Conservation (phyloP, 2,329 filamentous ascomycete species). For the Penicillium sp. region DNA sequence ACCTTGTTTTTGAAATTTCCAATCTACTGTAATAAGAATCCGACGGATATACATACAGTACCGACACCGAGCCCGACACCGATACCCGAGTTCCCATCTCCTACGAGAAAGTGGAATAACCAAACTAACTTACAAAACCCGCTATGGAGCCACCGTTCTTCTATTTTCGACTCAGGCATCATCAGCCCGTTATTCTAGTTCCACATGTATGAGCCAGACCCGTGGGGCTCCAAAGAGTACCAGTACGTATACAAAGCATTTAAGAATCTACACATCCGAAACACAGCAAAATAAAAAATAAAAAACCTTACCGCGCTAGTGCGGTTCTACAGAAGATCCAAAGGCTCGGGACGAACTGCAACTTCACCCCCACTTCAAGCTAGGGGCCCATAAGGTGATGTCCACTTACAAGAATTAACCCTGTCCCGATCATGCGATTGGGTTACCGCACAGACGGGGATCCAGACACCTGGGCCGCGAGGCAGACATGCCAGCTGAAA, state of each 20-base stretch:
- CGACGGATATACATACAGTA: neutral
- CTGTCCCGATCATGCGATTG: conserved; percentile 2
- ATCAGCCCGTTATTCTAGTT: neutral
- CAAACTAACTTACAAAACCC: neutral
- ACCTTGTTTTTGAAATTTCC: neutral
- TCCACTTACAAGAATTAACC: neutral
- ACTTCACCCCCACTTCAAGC: neutral
- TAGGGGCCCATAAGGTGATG: neutral
- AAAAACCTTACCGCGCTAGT: neutral
- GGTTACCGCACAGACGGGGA: conserved; percentile 8
- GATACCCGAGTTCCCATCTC: neutral
- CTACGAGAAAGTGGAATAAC: neutral
- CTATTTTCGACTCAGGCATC: neutral
- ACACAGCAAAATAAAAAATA: neutral
- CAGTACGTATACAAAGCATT: neutral
- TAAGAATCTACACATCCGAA: neutral
- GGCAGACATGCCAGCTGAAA: conserved; percentile 27
- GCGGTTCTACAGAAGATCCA: neutral
- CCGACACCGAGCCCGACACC: too few species aligned
- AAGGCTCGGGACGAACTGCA: neutral
- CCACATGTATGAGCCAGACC: neutral
- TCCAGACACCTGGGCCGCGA: conserved; percentile 22
- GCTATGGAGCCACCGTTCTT: neutral
- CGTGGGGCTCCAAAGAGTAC: neutral
- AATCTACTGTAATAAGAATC: neutral